Conservation (phyloP, 306 rosid genomes). For the Inga laurina region DNA sequence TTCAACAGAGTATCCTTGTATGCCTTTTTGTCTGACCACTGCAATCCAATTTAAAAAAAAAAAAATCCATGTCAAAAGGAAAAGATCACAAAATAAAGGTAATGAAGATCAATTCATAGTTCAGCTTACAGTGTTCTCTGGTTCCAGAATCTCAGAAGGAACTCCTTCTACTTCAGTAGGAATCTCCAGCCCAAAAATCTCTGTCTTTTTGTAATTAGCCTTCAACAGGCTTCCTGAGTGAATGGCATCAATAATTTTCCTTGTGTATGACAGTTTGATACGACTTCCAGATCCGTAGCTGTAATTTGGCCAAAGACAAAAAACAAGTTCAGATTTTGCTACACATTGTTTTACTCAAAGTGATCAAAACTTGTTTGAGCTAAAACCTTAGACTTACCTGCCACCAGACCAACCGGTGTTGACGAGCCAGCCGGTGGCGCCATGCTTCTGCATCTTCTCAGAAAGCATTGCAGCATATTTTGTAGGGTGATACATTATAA, state of each 20-base stretch:
- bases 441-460: slow-evolving; percentile 84
- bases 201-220: slow-evolving; percentile 60
- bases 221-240: slow-evolving; percentile 72
- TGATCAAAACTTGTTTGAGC: neutral
- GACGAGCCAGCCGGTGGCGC: slow-evolving; percentile 91
- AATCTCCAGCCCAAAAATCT: slow-evolving; percentile 80
- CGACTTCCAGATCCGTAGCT: slow-evolving; percentile 81
- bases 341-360: neutral
- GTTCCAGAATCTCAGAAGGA: slow-evolving; percentile 77
- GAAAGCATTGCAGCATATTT: slow-evolving; percentile 88
- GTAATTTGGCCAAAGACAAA: slow-evolving; percentile 17
- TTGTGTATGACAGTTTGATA: slow-evolving; percentile 70
- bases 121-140: slow-evolving; percentile 64
- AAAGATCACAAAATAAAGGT: neutral
- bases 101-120: no score
- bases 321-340: neutral
- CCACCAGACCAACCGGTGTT: slow-evolving; percentile 97
- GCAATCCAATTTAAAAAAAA: slow-evolving; percentile 23
- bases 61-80: slow-evolving; percentile 11
- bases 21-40: slow-evolving; percentile 78
- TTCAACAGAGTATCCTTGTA: slow-evolving; percentile 59
- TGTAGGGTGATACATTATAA: slow-evolving; percentile 89
- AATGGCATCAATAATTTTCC: slow-evolving; percentile 85
- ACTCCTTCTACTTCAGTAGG: slow-evolving; percentile 75
- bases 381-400: slow-evolving; percentile 47